Conservation (phyloP, 108 stramenopile species). For the Parietichytrium sp. region DNA sequence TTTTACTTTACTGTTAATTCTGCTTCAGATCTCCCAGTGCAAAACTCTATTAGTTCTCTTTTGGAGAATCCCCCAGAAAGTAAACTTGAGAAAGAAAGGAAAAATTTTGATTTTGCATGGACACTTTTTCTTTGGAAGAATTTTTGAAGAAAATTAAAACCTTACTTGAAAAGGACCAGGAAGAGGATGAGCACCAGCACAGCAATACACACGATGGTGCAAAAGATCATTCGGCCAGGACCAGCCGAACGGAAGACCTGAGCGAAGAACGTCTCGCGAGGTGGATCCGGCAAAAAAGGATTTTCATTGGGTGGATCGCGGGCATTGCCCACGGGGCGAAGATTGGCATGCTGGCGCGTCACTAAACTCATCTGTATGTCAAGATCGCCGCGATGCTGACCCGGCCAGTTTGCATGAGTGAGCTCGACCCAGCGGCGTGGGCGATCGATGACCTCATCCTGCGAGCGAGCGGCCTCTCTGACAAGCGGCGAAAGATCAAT, state of each 20-base stretch:
- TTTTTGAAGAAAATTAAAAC: no score
- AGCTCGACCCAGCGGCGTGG: constrained; percentile 4
- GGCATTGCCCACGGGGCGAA: background rate
- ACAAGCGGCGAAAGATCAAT: background rate
- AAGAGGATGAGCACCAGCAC: background rate
- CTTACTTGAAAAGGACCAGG: background rate
- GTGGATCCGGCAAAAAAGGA: constrained; percentile 1
- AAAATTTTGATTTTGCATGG: no score
- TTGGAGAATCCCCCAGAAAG: no score
- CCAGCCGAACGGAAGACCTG: constrained; percentile 3
- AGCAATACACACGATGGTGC: background rate
- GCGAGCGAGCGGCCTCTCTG: constrained; percentile 15
- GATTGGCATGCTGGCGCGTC: background rate
- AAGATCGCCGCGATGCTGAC: background rate
- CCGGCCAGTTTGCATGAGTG: constrained; percentile 27
- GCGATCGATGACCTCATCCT: background rate
- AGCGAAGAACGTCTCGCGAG: background rate
- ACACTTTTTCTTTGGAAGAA: no score
- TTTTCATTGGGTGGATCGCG: constrained; percentile 22
- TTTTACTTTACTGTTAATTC: background rate
- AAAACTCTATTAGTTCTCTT: no score
- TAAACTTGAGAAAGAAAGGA: no score
- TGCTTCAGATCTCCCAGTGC: no score
- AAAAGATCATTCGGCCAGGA: background rate
- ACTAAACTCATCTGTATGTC: constrained; percentile 29